These are phyloP conservation scores for Periconia digitata DNA, from an alignment of 2,329 filamentous ascomycete species.

Conservation along the genomic window DNA sequence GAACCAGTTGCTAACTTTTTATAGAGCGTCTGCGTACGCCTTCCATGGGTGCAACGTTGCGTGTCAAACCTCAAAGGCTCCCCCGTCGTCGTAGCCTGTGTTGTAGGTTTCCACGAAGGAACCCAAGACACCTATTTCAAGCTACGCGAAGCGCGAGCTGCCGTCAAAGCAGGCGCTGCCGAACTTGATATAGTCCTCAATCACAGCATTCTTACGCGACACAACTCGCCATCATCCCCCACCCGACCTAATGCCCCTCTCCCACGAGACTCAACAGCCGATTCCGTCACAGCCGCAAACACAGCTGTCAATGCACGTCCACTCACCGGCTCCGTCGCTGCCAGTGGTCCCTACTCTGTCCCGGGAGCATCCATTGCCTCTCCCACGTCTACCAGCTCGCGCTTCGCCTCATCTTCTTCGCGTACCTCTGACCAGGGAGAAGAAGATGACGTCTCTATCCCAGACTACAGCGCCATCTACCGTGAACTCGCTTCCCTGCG, in stretches of 20 bases:
- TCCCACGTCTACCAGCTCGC: background rate
- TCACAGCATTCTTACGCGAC: constrained; percentile 48
- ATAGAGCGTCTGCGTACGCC: constrained; percentile 60
- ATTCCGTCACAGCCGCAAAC: constrained; percentile 38
- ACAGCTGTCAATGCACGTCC: constrained; percentile 27
- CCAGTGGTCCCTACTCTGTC: constrained; percentile 20
- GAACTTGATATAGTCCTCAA: constrained; percentile 65
- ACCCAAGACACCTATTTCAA: constrained; percentile 56
- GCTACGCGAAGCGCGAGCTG: constrained; percentile 53
- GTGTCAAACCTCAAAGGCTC: constrained; percentile 52
- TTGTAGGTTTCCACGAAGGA: constrained; percentile 63
- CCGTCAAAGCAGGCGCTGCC: constrained; percentile 53
- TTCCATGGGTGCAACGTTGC: constrained; percentile 54
- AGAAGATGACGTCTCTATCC: constrained; percentile 26
- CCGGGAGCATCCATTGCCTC: constrained; percentile 12
- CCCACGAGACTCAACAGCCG: constrained; percentile 29
- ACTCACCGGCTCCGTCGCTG: constrained; percentile 5
- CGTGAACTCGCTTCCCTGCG: constrained; percentile 57
- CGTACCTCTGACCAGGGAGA: background rate
- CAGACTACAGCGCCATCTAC: constrained; percentile 54
- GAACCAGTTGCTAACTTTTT: constrained; percentile 29
- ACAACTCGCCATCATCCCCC: constrained; percentile 17
- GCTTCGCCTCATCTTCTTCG: no score
- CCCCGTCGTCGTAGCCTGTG: constrained; percentile 56
- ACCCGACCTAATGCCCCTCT: background rate